A percentile compares a stretch with the other conserved stretches of the same genome.
These are phyloP conservation scores for Fusarium floridanum DNA, from an alignment of 2,329 filamentous ascomycete species.

Conservation along the genomic window DNA sequence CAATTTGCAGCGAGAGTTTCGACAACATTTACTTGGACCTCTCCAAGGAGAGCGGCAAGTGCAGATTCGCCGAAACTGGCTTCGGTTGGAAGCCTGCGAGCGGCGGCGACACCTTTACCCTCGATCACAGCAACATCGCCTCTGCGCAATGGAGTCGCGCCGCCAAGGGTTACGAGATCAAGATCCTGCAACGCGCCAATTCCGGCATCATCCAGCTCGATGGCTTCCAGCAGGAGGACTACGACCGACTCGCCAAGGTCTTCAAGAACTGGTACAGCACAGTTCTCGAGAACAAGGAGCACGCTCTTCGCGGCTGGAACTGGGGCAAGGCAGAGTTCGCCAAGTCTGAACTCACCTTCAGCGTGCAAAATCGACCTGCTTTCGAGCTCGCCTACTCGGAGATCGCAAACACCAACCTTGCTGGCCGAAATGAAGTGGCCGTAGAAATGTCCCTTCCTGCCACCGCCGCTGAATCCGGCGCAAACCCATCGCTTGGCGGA, in stretches of 20 bases:
- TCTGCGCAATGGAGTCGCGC: slow-evolving; percentile 95
- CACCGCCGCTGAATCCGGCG: slow-evolving; percentile 78
- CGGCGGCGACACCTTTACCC: slow-evolving; percentile 92
- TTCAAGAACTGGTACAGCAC: slow-evolving; percentile 99
- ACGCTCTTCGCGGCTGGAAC: slow-evolving; percentile 96
- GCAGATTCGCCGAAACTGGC: slow-evolving; percentile 93
- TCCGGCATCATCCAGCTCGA: slow-evolving; percentile 93
- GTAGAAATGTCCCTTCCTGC: slow-evolving; percentile 89
- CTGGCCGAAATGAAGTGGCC: slow-evolving; percentile 96
- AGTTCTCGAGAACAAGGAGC: slow-evolving; percentile 91
- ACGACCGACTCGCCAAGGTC: slow-evolving; percentile 88
- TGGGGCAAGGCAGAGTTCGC: slow-evolving; percentile 99
- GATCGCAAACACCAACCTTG: slow-evolving; percentile 97
- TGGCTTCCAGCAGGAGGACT: slow-evolving; percentile 94
- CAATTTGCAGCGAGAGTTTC: slow-evolving; percentile 80
- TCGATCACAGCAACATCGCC: slow-evolving; percentile 87
- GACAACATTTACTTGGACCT: slow-evolving; percentile 97
- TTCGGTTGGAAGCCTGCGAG: slow-evolving; percentile 94
- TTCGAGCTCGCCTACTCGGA: slow-evolving; percentile 98
- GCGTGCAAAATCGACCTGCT: slow-evolving; percentile 94
- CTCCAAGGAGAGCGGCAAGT: slow-evolving; percentile 91
- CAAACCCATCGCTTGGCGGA: slow-evolving; percentile 80
- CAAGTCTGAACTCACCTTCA: slow-evolving; percentile 95
- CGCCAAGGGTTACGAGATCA: slow-evolving; percentile 91
- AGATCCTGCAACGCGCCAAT: slow-evolving; percentile 82